Evolutionary conservation across 2,329 filamentous ascomycete genomes (phyloP).

Genomic region (Hymenoscyphus scutula): DNA sequence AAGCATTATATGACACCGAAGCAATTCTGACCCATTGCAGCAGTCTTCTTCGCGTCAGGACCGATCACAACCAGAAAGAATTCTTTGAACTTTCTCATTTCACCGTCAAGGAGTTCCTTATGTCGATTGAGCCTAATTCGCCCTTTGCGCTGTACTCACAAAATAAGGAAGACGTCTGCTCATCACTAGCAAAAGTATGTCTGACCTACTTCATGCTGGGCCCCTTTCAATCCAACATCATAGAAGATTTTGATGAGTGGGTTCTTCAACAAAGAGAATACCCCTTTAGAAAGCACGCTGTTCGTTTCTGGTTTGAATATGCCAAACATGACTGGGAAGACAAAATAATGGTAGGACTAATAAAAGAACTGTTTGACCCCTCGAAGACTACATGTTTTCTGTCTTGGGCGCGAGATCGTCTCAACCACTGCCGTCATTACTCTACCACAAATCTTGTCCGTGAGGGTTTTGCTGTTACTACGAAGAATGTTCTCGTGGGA

Average conservation of each 20-base stretch:
- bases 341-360: not conserved
- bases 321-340: not conserved
- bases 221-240: not conserved
- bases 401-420: not conserved
- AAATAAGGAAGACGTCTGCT: not conserved
- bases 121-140: not conserved
- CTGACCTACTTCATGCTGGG: conserved; percentile 4
- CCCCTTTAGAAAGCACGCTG: conserved; percentile 7
- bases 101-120: conserved; percentile 8
- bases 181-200: conserved; percentile 7
- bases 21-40: not conserved
- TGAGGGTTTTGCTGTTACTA: not conserved
- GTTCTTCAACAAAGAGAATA: not conserved
- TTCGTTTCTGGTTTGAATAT: conserved; percentile 1
- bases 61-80: not conserved
- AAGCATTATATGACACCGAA: not conserved
- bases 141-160: not conserved
- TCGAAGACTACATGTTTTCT: not conserved
- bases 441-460: too few species aligned
- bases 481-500: not conserved
- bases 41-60: not conserved
- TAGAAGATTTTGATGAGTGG: not conserved
- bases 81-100: conserved; percentile 8
- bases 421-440: too few species aligned
- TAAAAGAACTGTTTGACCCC: not conserved